Evolutionary conservation across 1,284 basidiomycete genomes (phyloP), one percentile per base, ranked within the genome.

Genomic region (Clitocybe nebularis): DNA sequence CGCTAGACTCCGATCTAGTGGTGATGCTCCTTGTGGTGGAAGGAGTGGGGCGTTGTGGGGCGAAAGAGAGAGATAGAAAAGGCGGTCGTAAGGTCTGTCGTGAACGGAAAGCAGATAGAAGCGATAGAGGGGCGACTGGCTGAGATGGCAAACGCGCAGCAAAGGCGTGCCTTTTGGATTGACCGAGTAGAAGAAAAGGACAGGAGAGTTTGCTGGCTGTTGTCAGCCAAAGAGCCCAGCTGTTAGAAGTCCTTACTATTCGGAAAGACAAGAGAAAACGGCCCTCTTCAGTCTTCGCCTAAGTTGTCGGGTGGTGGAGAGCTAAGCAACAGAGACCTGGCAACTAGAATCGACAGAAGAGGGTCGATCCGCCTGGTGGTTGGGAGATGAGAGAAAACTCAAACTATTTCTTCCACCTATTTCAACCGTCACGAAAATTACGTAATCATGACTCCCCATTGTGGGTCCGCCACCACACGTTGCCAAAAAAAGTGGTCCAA

Each of bases 141-240:
- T 57, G 60, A 57, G 60, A 67, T 83, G 85, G 84, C 84, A 71
- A 72, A 89, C 85, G 85, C 86, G 73, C 85, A 89, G 72, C 81
- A 74, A 89, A 89, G 85, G 86, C 85, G 85, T 89, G 85, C 86
- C 84, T 87, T 88, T 88, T 88, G 52, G 54, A 39, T 49, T 43
- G 54, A 55, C 54, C 23, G 51, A 60, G 57, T 39, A 51, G 57
- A 55, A 55, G 55, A 59, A 56, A 55, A 57, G 51, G 57, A 56
- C 49, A 58, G 56, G 52, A 60, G 59, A 58, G 54, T 50, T 53
- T 51, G 56, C 47, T 57, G 54, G 57, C 53, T 47, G 50, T 43
- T 46, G 45, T 39, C 41, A 45, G 46, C 48, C 50, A 35, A 49
- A 41, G 39, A 59, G 61, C 54, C 60, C 58, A 59, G 61, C 61